phyloP scores from a whole-genome alignment of 1,284 basidiomycete genomes.

The Sparassis latifolia region DNA sequence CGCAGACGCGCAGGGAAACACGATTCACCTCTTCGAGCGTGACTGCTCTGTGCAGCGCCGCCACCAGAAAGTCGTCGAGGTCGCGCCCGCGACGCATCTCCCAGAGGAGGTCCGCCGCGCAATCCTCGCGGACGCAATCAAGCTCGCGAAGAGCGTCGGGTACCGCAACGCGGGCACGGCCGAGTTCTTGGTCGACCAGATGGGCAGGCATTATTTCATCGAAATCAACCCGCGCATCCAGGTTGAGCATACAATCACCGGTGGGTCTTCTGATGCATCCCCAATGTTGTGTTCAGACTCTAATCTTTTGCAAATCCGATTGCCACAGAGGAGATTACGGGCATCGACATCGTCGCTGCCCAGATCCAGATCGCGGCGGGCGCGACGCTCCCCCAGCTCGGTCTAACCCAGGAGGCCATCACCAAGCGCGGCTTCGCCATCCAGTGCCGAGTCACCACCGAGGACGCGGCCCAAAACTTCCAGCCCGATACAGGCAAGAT shows the following conservation, averaged over 20 bases:
- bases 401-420: conserved; percentile 95
- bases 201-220: conserved; percentile 96
- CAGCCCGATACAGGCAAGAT: conserved; percentile 99
- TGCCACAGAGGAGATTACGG: conserved; percentile 88
- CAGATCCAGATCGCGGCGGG: conserved; percentile 99
- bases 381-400: conserved; percentile 91
- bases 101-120: conserved; percentile 87
- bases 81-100: conserved; percentile 93
- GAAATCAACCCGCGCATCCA: conserved; percentile 98
- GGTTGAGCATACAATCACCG: conserved; percentile 97
- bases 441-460: conserved; percentile 99
- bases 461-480: conserved; percentile 88
- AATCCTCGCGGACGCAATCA: conserved; percentile 90
- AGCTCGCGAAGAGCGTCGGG: conserved; percentile 85
- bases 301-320: conserved; percentile 2
- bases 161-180: conserved; percentile 98
- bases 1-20: conserved; percentile 88
- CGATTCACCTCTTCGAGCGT: conserved; percentile 95
- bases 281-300: conserved; percentile 2
- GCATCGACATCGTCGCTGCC: conserved; percentile 96
- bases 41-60: conserved; percentile 98
- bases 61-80: conserved; percentile 99
- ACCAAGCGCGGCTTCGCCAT: conserved; percentile 97
- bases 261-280: conserved; percentile 33
- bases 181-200: conserved; percentile 94